Evolutionary conservation across 192 early-diverging fungal genomes (phyloP), one percentile per base, ranked within the genome.

Genomic region (Podila clonocystis): DNA sequence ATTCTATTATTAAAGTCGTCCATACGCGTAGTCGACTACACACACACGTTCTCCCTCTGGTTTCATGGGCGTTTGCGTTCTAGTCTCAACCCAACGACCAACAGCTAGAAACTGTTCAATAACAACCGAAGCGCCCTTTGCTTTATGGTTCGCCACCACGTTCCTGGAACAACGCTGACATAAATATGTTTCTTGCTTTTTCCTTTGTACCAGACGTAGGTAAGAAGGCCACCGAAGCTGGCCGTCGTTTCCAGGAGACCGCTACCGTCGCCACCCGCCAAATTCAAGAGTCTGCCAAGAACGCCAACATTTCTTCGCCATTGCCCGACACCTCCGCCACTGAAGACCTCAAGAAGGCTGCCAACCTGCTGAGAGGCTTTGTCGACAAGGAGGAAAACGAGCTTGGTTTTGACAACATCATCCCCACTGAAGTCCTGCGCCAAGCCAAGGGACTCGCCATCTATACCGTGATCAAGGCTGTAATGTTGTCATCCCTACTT

Each of bases 381-480:
- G 77, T 80, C 15, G 67, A 80, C 63, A 80, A 80, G 67, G 77
- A 80, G 2, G 77, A 73, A 58, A 80, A 80, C 52, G 77, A 73
- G 65, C 36, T 49, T 31, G 91, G 89, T 1, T 82, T 88, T n/a
- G 91, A 94, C 74, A 90, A 88, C 68, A 85, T 91, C 36, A 95
- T 93, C 67, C 92, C 93, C n/a, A 75, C 87, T 20, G 70, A 85
- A 34, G 86, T 95, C 36, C 74, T 94, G 36, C 71, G 76, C 38
- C 86, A 95, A 50, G 95, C 95, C 48, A 94, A 94, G 71, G 97
- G 97, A 11, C 85, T 99, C 8, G 97, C 97, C 55, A 93, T 99
- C 24, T 85, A 98, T 73, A 94, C 94, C 1, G 96, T 97, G 12
- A 75, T 98, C 63, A 99, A 99, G 73, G 97, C 93, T 50, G 97